Conservation (phyloP, 2,329 filamentous ascomycete genomes). For the Alternaria solani region DNA sequence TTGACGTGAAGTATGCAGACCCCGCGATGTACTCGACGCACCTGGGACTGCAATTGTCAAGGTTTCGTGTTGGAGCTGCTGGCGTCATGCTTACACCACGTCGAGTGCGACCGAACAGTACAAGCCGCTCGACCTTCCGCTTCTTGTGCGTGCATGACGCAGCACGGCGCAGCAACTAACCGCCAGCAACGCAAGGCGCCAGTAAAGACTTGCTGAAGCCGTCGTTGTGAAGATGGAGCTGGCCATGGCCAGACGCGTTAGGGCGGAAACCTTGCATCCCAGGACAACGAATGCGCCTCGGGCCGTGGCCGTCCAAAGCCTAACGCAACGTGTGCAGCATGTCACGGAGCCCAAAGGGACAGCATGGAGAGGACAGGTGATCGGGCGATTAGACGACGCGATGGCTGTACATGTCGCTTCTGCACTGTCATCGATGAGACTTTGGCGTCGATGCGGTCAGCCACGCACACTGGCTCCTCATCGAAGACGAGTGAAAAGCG, state of each 20-base stretch:
- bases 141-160: slow-evolving; percentile 23
- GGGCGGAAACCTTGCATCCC: slow-evolving; percentile 24
- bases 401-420: slow-evolving; percentile 19
- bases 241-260: slow-evolving; percentile 35
- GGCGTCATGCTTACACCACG: slow-evolving; percentile 21
- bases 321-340: slow-evolving; percentile 37
- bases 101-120: slow-evolving; percentile 6
- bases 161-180: slow-evolving; percentile 33
- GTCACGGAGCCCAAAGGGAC: slow-evolving; percentile 36
- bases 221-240: slow-evolving; percentile 27
- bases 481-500: slow-evolving; percentile 4
- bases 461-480: slow-evolving; percentile 14
- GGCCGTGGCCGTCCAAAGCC: slow-evolving; percentile 46
- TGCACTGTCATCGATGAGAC: slow-evolving; percentile 31
- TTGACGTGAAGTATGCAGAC: not conserved
- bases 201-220: slow-evolving; percentile 18
- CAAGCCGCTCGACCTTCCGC: slow-evolving; percentile 16
- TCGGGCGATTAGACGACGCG: slow-evolving; percentile 24
- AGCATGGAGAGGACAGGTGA: slow-evolving; percentile 33
- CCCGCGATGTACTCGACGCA: not conserved
- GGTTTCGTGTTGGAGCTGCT: slow-evolving; percentile 13
- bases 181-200: slow-evolving; percentile 27
- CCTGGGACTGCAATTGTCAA: not conserved
- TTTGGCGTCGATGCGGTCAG: slow-evolving; percentile 24
- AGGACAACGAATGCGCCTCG: slow-evolving; percentile 38